Evolutionary conservation across 768 basidiomycete genomes (phyloP).

Genomic region (Tylopilus subfusipes): DNA sequence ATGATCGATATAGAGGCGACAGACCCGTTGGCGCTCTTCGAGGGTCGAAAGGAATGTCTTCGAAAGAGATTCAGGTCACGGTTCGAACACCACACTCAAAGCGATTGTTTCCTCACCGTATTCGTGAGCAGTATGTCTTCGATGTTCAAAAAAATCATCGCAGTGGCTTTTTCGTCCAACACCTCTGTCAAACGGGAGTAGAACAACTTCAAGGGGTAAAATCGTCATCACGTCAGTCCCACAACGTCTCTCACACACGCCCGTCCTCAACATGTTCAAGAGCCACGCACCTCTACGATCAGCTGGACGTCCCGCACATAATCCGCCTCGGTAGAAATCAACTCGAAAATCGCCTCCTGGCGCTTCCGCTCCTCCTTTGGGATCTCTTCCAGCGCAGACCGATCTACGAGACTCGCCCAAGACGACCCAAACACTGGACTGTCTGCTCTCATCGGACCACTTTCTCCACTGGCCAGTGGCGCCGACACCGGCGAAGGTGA

Average conservation of each 20-base stretch:
- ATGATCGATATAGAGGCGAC: conserved; percentile 84
- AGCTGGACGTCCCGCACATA: conserved; percentile 92
- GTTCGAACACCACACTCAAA: background rate
- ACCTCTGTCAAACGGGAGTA: conserved; percentile 73
- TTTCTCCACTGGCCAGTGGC: background rate
- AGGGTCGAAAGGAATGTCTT: conserved; percentile 82
- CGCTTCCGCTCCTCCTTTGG: conserved; percentile 75
- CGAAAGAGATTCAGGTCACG: background rate
- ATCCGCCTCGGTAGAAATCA: conserved; percentile 84
- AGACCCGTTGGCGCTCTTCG: conserved; percentile 88
- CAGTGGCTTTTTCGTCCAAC: conserved; percentile 72
- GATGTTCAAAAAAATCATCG: conserved; percentile 86
- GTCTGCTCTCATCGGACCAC: conserved; percentile 36
- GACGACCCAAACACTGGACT: conserved; percentile 70
- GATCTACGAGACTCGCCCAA: conserved; percentile 91
- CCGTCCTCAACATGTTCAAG: background rate
- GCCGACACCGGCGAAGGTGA: conserved; percentile 14
- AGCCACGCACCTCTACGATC: conserved; percentile 71
- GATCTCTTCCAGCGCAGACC: conserved; percentile 76
- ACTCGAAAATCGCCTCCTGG: conserved; percentile 95
- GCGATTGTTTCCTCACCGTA: conserved; percentile 50
- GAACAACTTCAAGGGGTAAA: conserved; percentile 55
- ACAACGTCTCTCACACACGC: background rate
- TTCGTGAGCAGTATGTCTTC: conserved; percentile 90
- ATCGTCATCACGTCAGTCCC: background rate